A percentile compares a stretch with the other conserved stretches of the same genome.
phyloP scores from a whole-genome alignment of 2,329 filamentous ascomycete genomes.

The Aspergillus glaucus region DNA sequence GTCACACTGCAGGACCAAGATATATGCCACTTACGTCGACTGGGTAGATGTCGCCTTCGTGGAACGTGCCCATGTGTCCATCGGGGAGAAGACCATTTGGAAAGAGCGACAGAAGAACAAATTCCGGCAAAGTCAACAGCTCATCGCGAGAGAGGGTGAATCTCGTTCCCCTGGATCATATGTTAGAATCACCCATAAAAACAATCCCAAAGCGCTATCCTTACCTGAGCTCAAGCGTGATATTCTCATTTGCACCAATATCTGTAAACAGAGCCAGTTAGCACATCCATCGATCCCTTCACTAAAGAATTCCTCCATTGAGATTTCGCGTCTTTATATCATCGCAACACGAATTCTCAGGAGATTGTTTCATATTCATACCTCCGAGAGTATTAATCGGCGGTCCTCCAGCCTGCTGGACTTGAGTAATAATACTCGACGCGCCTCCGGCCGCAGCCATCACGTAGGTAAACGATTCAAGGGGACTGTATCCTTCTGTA shows the following conservation, averaged over 20 bases:
- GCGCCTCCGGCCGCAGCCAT: constrained; percentile 97
- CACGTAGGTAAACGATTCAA: constrained; percentile 88
- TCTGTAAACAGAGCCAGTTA: constrained; percentile 40
- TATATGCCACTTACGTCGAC: constrained; percentile 73
- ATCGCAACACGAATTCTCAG: not conserved
- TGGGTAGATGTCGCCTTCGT: constrained; percentile 89
- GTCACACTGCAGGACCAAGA: not conserved
- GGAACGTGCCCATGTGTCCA: constrained; percentile 87
- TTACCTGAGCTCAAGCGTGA: constrained; percentile 89
- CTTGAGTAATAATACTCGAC: constrained; percentile 98
- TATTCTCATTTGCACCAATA: constrained; percentile 86
- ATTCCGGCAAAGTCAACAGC: constrained; percentile 89
- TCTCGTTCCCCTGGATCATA: constrained; percentile 65
- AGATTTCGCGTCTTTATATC: not conserved
- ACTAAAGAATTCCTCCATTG: not conserved
- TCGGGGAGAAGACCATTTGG: constrained; percentile 97
- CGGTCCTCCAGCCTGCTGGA: constrained; percentile 81
- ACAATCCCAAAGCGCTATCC: constrained; percentile 16
- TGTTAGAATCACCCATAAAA: constrained; percentile 8
- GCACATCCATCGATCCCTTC: no score
- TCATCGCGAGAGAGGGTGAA: constrained; percentile 95
- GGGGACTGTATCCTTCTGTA: constrained; percentile 84
- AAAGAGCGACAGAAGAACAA: constrained; percentile 94
- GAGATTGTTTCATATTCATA: constrained; percentile 34
- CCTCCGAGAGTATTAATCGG: constrained; percentile 85